A percentile compares a stretch with the other conserved stretches of the same genome.
These are phyloP conservation scores for Arabidopsis thaliana DNA, from an alignment of 345 rosid genomes.

Conservation along the genomic window TAIR10.1 NC_003070.9:101501-102000, in stretches of 20 bases:
- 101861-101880: neutral
- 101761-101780: conserved; percentile 22
- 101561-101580: conserved; percentile 42
- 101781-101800: conserved; percentile 24
- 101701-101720: conserved; percentile 15
- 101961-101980: neutral
- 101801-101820: neutral
- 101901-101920: neutral
- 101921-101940: neutral
- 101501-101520: conserved; percentile 10
- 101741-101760: neutral
- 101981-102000: neutral
- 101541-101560: conserved; percentile 48
- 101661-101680: conserved; percentile 70
- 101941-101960: neutral
- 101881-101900: conserved; percentile 2
- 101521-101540: conserved; percentile 36
- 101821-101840: neutral
- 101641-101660: conserved; percentile 95
- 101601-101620: conserved; percentile 82
- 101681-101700: conserved; percentile 28
- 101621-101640: conserved; percentile 89
- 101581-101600: conserved; percentile 54
- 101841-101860: conserved; percentile 7
- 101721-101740: conserved; percentile 12